phyloP scores from a whole-genome alignment of 805 yeast genomes.

The Sugiyamaella floridensis region DNA sequence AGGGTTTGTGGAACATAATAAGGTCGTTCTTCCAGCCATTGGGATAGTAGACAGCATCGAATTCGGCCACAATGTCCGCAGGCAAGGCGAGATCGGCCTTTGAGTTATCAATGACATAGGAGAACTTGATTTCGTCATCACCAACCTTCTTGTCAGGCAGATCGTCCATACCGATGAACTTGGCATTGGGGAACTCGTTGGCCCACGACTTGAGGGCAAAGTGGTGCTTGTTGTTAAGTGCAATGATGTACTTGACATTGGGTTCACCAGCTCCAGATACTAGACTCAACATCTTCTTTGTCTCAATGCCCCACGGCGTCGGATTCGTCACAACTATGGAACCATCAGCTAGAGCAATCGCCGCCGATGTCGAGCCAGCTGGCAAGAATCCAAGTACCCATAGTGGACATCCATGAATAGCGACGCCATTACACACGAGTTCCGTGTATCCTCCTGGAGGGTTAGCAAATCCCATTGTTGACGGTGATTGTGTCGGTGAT shows the following conservation, averaged over 20 bases:
- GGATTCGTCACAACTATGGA: conserved; percentile 17
- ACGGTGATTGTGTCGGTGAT: neutral
- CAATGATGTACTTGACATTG: conserved; percentile 35
- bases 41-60: conserved; percentile 53
- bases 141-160: conserved; percentile 16
- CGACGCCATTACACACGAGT: conserved; percentile 11
- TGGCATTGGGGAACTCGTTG: conserved; percentile 42
- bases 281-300: conserved; percentile 12
- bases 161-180: conserved; percentile 48
- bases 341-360: conserved; percentile 13
- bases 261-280: conserved; percentile 6
- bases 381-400: conserved; percentile 7
- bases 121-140: conserved; percentile 27
- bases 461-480: conserved; percentile 11
- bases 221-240: conserved; percentile 62
- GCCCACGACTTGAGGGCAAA: conserved; percentile 53
- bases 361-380: conserved; percentile 21
- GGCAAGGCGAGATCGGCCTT: conserved; percentile 21
- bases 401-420: conserved; percentile 22
- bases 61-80: conserved; percentile 34
- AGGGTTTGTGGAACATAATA: conserved; percentile 40
- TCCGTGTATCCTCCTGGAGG: conserved; percentile 20
- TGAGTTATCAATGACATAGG: neutral
- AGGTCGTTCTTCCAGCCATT: conserved; percentile 54
- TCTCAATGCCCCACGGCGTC: conserved; percentile 21